These are phyloP conservation scores for Odontarrhena argentea DNA, from an alignment of 345 rosid genomes.

Conservation along the genomic window DNA sequence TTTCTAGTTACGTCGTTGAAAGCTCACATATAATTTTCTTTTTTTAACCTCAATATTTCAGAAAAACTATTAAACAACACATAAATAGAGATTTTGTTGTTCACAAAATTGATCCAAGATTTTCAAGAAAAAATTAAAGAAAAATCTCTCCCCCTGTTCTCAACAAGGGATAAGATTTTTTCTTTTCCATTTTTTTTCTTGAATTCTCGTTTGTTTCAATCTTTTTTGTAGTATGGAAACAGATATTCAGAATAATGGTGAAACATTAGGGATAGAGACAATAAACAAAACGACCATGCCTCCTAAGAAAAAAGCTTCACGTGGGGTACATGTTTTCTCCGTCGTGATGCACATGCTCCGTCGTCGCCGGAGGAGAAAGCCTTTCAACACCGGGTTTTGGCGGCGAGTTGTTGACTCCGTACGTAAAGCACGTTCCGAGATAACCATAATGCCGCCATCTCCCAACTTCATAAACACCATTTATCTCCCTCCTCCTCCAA, in stretches of 20 bases:
- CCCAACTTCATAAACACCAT: slow-evolving; percentile 40
- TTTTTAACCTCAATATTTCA: background rate
- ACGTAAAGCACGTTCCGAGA: slow-evolving; percentile 38
- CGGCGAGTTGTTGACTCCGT: slow-evolving; percentile 52
- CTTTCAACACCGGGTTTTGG: slow-evolving; percentile 43
- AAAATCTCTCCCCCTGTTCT: slow-evolving; percentile 32
- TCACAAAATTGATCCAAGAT: slow-evolving; percentile 3
- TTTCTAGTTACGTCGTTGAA: slow-evolving; percentile 21
- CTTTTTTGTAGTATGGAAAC: slow-evolving; percentile 27
- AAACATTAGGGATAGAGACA: slow-evolving; percentile 32
- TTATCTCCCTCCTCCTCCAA: slow-evolving; percentile 42
- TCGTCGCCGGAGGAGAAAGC: slow-evolving; percentile 41
- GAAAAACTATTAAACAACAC: background rate
- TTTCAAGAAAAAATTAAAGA: background rate
- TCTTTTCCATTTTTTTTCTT: background rate
- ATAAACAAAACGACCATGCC: background rate
- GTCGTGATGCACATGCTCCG: slow-evolving; percentile 51
- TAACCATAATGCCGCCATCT: slow-evolving; percentile 36
- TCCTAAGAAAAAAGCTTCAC: slow-evolving; percentile 43
- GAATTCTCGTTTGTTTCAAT: background rate
- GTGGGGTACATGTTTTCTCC: slow-evolving; percentile 52
- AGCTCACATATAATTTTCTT: background rate
- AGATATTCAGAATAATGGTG: slow-evolving; percentile 36
- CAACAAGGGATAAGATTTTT: slow-evolving; percentile 30
- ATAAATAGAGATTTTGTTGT: slow-evolving; percentile 30